A percentile compares a stretch with the other conserved stretches of the same genome.
Evolutionary conservation across 169 alveolate genomes (phyloP).

Genomic region (Plasmodium berghei): DNA sequence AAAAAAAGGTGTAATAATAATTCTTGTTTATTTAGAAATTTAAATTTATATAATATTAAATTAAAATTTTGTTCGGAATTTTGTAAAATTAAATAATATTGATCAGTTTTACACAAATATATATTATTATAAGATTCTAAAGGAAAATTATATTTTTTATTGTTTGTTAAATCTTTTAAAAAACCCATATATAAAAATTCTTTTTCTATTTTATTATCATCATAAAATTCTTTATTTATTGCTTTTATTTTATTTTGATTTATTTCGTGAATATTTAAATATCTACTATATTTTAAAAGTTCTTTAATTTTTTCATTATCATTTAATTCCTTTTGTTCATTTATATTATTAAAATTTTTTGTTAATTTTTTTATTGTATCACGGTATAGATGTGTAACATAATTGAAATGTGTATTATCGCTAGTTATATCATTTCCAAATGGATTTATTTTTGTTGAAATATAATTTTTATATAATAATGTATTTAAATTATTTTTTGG

Average conservation of each 20-base stretch:
- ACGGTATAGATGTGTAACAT: slow-evolving; percentile 26
- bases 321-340: not conserved
- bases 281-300: not conserved
- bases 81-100: slow-evolving; percentile 39
- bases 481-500: too few relatives aligned
- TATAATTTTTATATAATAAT: too few relatives aligned
- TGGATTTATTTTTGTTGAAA: too few relatives aligned
- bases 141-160: not conserved
- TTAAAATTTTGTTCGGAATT: slow-evolving; percentile 18
- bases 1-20: slow-evolving; percentile 37
- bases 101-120: slow-evolving; percentile 35
- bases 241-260: slow-evolving; percentile 41
- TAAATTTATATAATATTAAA: slow-evolving; percentile 44
- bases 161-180: slow-evolving; percentile 50
- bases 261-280: slow-evolving; percentile 42
- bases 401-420: not conserved
- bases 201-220: slow-evolving; percentile 13
- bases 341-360: not conserved
- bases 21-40: slow-evolving; percentile 37
- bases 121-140: slow-evolving; percentile 12
- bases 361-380: slow-evolving; percentile 21
- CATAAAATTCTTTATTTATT: slow-evolving; percentile 15
- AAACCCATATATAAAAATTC: slow-evolving; percentile 30
- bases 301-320: slow-evolving; percentile 7
- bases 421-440: not conserved